Evolutionary conservation across 1,139 yeast species (phyloP), one percentile per base, ranked within the genome.

Genomic region (Yamadazyma sp.): DNA sequence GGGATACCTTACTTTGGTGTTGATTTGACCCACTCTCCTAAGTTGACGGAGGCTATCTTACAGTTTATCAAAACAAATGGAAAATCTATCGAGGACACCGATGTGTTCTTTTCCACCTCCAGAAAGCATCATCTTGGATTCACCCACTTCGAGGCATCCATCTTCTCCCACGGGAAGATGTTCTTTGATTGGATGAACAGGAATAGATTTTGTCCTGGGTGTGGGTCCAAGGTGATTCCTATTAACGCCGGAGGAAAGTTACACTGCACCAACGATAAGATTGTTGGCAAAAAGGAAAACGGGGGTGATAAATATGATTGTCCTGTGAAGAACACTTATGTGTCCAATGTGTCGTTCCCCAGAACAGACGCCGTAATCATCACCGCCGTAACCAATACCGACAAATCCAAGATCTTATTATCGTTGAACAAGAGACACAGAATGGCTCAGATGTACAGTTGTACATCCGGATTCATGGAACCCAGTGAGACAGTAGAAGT

Each of bases 381-480:
- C 45, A 81, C 87, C 11, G 94, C 95, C 1, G 79, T 88, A 16
- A 74, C 88, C 24, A 82, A 84, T 53, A 52, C 66, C 22, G 80
- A 76, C 24, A 77, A 79, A 29, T 65, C 79, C 41, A 81, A 83
- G 58, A 67, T 88, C 14, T 73, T 92, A 33, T 69, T 91, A 15
- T 95, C 94, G 2, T 73, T 87, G 42, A 79, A 80, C 45, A 81
- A 74, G 50, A 67, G 94, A 42, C 63, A 62, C 36, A 64, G 64
- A 3, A 66, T 62, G 26, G 64, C 76, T 44, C 66, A 68, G 36
- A 77, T 86, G 79, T 91, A 83, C 62, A 76, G 94, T 11, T 85
- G 95, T 54, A 78, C 95, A 38, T 96, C 98, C 2, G 98, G 98
- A 4, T 91, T 91, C 59, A 81, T 91, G 78, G 98, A 91, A 61